Evolutionary conservation across 2,329 filamentous ascomycete genomes (phyloP), one percentile per base, ranked within the genome.

Genomic region (Sclerotinia trifoliorum): DNA sequence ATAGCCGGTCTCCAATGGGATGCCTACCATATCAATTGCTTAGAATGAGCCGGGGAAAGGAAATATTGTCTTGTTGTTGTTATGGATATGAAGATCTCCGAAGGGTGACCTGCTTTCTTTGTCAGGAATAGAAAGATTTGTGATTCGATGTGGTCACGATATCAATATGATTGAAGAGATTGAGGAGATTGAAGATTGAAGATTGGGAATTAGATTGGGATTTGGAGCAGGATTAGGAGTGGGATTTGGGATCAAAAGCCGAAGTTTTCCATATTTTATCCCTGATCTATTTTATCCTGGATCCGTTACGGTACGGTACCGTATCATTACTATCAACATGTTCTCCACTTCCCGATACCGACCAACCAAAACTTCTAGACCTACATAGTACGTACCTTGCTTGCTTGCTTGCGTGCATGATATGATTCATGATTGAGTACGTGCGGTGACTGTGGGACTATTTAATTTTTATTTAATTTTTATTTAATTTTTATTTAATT

Each of bases 1-100:
- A 51, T 44, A 52, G 48, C 65, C 65, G 57, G 48, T 44, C 65
- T 63, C 65, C 65, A 63, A 67, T 67, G 52, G 65, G 65, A 63
- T 46, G 32, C n/a, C 17, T 52, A 48, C 65, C 65, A 67, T 63
- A 19, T 54, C 35, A 35, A 21, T 63, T 54, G 24, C 57, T 67
- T 48, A 46, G 46, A 52, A 62, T 21, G 24, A 46, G 35, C 26
- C 65, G 48, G 56, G 35, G 42, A 17, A 26, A 51, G 65, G 56
- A 13, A 52, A 42, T 48, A n/a, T 63, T 51, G n/a, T 42, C n/a
- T 61, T 21, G 46, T 51, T 39, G 46, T 39, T 39, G 39, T 11
- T 39, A 39, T 39, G 39, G 8, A 13, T 8, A 42, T 63, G 29
- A 46, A 67, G 65, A 67, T 67, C 56, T 67, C 65, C 48, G 65